Conservation (phyloP, 768 basidiomycete species). For the Boletus pseudo-olivaceus region DNA sequence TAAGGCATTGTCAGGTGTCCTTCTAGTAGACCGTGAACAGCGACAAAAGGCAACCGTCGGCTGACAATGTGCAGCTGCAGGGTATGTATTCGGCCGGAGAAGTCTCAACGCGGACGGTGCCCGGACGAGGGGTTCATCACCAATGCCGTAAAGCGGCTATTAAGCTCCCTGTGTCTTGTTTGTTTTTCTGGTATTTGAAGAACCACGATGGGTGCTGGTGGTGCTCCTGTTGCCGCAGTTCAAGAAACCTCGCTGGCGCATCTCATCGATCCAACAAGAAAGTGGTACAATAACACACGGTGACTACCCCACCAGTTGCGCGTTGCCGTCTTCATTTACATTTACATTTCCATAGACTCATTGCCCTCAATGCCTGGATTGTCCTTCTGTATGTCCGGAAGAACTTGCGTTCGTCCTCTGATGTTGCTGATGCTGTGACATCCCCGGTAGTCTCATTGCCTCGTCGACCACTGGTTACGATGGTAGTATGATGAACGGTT, state of each 20-base stretch:
- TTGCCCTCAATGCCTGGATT: conserved; percentile 67
- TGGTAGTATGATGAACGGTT: conserved; percentile 76
- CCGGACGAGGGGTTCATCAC: neutral
- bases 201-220: conserved; percentile 51
- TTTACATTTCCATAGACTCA: conserved; percentile 39
- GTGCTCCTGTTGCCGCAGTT: conserved; percentile 31
- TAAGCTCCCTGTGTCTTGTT: conserved; percentile 10
- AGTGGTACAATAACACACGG: conserved; percentile 77
- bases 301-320: conserved; percentile 22
- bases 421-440: neutral
- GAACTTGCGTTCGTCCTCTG: neutral
- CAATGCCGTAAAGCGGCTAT: neutral
- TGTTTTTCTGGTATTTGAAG: neutral
- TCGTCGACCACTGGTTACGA: conserved; percentile 76
- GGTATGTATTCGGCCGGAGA: too few species aligned
- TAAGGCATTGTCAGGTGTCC: too few species aligned
- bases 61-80: too few species aligned
- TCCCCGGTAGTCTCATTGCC: conserved; percentile 53
- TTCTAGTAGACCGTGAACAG: neutral
- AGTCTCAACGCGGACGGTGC: neutral
- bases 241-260: conserved; percentile 42
- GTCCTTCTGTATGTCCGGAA: conserved; percentile 53
- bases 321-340: neutral
- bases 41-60: neutral
- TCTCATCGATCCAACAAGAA: conserved; percentile 61